Evolutionary conservation across 257 asterid genomes (phyloP).

Genomic region (Solanum clarkiae): DNA sequence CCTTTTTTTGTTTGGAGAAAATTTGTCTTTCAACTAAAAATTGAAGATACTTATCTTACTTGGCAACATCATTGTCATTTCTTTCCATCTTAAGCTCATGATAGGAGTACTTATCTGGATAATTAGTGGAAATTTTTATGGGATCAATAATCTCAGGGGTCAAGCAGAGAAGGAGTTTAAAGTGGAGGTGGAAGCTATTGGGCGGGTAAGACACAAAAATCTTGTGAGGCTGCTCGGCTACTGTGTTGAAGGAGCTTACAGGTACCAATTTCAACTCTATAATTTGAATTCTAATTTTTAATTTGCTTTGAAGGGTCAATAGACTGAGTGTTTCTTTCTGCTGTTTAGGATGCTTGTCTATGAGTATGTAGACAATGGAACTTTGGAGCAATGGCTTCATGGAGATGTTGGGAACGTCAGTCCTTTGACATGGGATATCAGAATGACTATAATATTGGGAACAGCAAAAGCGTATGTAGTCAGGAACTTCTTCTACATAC

Average conservation of each 20-base stretch:
- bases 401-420: slow-evolving; percentile 92
- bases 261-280: slow-evolving; percentile 27
- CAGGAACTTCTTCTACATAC: not conserved
- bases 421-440: slow-evolving; percentile 85
- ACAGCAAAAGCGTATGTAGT: slow-evolving; percentile 72
- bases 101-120: not conserved
- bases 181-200: slow-evolving; percentile 89
- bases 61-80: not conserved
- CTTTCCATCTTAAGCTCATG: slow-evolving; percentile 5
- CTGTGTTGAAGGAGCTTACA: slow-evolving; percentile 96
- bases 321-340: not conserved
- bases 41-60: not conserved
- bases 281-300: not conserved
- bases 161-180: slow-evolving; percentile 95
- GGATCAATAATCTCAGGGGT: slow-evolving; percentile 39
- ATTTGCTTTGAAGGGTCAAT: not conserved
- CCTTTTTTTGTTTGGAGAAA: not conserved
- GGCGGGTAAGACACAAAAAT: slow-evolving; percentile 95
- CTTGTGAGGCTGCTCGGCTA: slow-evolving; percentile 87
- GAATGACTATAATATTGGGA: slow-evolving; percentile 71
- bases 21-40: not conserved
- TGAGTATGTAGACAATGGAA: slow-evolving; percentile 83
- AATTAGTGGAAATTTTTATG: not conserved
- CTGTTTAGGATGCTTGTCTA: slow-evolving; percentile 80
- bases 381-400: slow-evolving; percentile 95